Base-by-base conservation (phyloP, 306 rosid genomes). In the Casuarina cunninghamiana region DNA sequence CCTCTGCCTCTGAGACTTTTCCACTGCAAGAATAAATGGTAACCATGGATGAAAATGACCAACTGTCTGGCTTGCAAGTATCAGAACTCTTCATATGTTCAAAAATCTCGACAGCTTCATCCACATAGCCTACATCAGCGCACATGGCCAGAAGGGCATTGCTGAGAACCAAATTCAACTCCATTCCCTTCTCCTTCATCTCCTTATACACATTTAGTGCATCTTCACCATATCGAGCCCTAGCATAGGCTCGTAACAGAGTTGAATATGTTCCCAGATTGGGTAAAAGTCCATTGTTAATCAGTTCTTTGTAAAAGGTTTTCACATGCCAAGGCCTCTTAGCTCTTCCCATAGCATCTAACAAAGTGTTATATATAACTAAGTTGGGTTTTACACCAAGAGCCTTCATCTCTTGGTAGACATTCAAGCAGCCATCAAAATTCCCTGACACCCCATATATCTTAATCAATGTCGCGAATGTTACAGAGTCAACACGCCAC, bases 31-130 rank as follows among this genome's bases (percentile, higher is more conserved):
- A 89, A 85, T 90, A 90, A 84, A 92, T 82, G 58, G 93, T 89
- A 74, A 94, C 86, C 96, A 94, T 81, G 69, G 93, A 88, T 42
- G 99, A 95, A 87, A 80, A 95, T 13, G 99, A 83, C 90, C 95
- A 87, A 81, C 90, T 87, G 75, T 95, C 92, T 43, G 99, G 99
- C 76, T 37, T 72, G 79, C 75, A 78, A 61, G 88, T 84, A 74
- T 72, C 79, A 7, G 97, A 89, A 78, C 67, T 79, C 74, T 88
- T 95, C 92, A 95, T 84, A 63, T 95, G 97, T 73, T 82, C 67
- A 67, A 89, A 93, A 84, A 86, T 80, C 53, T 89, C 91, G 58
- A 88, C 53, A 13, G 90, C 98, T 79, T 91, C 93, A 9, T 93
- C 87, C 10, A 62, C 48, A 74, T 49, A 83, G 73, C 90, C 97